Conservation (phyloP, 2,329 filamentous ascomycete species). For the Alternaria dauci region DNA sequence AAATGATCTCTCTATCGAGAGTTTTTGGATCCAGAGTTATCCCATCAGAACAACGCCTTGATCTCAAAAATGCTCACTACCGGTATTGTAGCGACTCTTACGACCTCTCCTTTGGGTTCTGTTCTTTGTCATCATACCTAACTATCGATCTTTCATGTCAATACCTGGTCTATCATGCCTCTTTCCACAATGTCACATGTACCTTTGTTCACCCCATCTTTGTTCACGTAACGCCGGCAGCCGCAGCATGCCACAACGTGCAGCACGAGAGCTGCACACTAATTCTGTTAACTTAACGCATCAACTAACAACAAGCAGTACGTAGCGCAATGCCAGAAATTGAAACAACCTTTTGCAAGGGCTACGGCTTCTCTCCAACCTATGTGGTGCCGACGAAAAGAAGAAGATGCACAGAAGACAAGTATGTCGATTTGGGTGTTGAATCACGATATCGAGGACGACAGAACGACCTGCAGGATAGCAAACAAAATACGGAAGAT, state of each 20-base stretch:
- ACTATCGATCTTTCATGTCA: neutral
- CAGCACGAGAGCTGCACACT: neutral
- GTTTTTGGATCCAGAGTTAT: neutral
- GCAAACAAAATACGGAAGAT: neutral
- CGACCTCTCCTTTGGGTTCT: neutral
- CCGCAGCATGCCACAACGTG: neutral
- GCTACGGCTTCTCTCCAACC: neutral
- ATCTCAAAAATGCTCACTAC: neutral
- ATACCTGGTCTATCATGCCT: neutral
- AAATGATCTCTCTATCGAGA: neutral
- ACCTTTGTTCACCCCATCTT: neutral
- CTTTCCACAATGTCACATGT: neutral
- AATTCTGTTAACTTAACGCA: neutral
- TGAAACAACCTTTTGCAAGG: neutral
- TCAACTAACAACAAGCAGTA: neutral
- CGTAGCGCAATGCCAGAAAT: neutral
- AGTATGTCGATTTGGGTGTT: neutral
- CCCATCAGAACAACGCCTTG: neutral
- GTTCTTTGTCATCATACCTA: neutral
- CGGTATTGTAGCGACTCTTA: neutral
- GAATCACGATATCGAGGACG: neutral
- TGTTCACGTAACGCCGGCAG: neutral
- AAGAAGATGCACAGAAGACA: neutral
- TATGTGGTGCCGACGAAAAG: neutral
- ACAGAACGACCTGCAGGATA: neutral